These are phyloP conservation scores for Alloascoidea africana DNA, from an alignment of 805 yeast genomes.

Conservation along the genomic window DNA sequence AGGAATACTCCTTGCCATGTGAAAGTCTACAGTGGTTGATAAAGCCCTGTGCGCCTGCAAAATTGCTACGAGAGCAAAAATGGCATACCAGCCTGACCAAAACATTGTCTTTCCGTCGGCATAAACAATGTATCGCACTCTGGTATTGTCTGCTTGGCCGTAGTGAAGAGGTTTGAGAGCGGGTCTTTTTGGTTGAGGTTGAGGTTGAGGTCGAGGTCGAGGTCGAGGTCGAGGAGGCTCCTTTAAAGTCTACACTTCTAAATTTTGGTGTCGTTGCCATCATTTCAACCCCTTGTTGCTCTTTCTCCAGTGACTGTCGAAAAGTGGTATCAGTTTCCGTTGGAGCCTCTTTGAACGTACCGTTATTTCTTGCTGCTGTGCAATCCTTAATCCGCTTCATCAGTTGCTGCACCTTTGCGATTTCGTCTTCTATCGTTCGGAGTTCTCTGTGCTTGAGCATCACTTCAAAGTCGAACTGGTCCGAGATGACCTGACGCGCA, in stretches of 20 bases:
- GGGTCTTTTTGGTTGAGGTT: neutral
- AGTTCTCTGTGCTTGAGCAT: constrained; percentile 20
- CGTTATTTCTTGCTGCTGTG: constrained; percentile 1
- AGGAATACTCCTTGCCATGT: constrained; percentile 33
- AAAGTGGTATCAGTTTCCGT: neutral
- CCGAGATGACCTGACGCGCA: constrained; percentile 6
- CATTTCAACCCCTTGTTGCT: neutral
- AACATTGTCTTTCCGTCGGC: constrained; percentile 31
- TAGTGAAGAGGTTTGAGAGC: neutral
- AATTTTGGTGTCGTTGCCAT: no score
- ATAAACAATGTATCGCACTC: neutral
- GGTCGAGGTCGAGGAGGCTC: no score
- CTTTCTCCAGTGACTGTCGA: neutral
- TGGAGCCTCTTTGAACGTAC: neutral
- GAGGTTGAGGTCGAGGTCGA: no score
- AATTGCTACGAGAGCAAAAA: constrained; percentile 40
- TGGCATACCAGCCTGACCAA: constrained; percentile 47
- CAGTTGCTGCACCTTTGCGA: constrained; percentile 18
- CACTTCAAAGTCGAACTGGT: constrained; percentile 20
- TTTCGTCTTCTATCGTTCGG: constrained; percentile 17
- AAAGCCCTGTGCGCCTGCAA: constrained; percentile 64
- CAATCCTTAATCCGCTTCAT: constrained; percentile 16
- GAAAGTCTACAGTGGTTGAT: constrained; percentile 54
- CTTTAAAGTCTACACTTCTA: no score
- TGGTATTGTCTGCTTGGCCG: neutral